phyloP scores from a whole-genome alignment of 2,329 filamentous ascomycete species.

The Fusarium buharicum region DNA sequence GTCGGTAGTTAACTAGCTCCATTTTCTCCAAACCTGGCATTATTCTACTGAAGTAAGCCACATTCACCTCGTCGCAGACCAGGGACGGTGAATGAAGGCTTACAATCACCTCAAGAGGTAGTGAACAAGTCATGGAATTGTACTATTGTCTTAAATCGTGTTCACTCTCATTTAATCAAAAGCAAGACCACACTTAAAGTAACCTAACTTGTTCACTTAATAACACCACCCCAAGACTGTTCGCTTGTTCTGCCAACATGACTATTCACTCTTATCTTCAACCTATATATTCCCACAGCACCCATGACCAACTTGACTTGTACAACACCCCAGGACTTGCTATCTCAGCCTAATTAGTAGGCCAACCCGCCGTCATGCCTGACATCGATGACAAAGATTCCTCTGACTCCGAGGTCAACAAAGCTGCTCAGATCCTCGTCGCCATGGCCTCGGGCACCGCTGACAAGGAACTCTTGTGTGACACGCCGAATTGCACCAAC shows the following conservation, averaged over 20 bases:
- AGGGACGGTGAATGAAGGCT: too few relatives aligned
- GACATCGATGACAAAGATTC: not conserved
- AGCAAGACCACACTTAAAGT: too few relatives aligned
- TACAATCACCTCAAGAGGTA: too few relatives aligned
- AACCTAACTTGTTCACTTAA: too few relatives aligned
- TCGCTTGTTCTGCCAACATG: not conserved
- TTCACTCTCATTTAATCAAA: too few relatives aligned
- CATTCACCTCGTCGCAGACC: too few relatives aligned
- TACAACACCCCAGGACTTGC: not conserved
- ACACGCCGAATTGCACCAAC: not conserved
- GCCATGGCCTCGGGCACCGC: slow-evolving; percentile 1
- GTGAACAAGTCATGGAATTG: too few relatives aligned
- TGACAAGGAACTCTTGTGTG: not conserved
- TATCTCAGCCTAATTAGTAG: not conserved
- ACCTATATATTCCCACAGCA: not conserved
- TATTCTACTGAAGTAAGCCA: too few relatives aligned
- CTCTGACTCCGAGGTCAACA: not conserved
- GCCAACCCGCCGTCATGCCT: not conserved
- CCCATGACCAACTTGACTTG: not conserved
- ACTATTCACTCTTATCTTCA: not conserved
- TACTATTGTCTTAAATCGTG: too few relatives aligned
- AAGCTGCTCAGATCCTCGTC: not conserved
- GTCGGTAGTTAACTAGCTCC: too few relatives aligned
- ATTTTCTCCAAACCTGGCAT: too few relatives aligned
- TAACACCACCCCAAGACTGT: not conserved